Conservation (phyloP, 2,329 filamentous ascomycete genomes). For the Aotearoamyces nothofagi region DNA sequence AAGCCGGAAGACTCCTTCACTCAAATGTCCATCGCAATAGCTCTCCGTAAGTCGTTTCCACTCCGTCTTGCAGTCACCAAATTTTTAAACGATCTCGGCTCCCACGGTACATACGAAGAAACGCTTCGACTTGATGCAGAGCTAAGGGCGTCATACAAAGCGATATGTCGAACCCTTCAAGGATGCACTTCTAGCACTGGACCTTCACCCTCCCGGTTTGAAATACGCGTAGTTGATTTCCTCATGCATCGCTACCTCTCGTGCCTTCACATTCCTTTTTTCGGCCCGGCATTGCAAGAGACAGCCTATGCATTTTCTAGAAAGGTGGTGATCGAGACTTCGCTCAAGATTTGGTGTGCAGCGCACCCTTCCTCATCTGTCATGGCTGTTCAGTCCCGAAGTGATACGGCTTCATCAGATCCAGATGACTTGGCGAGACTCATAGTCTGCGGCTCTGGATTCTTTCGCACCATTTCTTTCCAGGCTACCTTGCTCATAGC, state of each 20-base stretch:
- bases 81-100: constrained; percentile 27
- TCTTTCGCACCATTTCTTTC: constrained; percentile 22
- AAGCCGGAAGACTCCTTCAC: constrained; percentile 24
- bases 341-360: constrained; percentile 29
- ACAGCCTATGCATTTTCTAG: constrained; percentile 34
- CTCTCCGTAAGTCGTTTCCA: constrained; percentile 26
- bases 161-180: too few relatives aligned
- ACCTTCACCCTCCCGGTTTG: too few relatives aligned
- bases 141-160: too few relatives aligned
- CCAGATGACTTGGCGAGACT: constrained; percentile 24
- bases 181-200: too few relatives aligned
- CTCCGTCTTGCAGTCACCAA: constrained; percentile 26
- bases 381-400: constrained; percentile 3
- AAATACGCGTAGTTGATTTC: too few relatives aligned
- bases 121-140: too few relatives aligned
- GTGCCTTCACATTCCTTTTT: too few relatives aligned
- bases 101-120: too few relatives aligned
- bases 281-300: too few relatives aligned
- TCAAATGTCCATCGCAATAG: constrained; percentile 24
- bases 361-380: constrained; percentile 18
- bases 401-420: constrained; percentile 2
- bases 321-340: constrained; percentile 30
- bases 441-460: constrained; percentile 23
- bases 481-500: constrained; percentile 23
- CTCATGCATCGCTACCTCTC: too few relatives aligned